These are phyloP conservation scores for Leishmania lainsoni DNA, from an alignment of 208 protist species.

Conservation along the genomic window DNA sequence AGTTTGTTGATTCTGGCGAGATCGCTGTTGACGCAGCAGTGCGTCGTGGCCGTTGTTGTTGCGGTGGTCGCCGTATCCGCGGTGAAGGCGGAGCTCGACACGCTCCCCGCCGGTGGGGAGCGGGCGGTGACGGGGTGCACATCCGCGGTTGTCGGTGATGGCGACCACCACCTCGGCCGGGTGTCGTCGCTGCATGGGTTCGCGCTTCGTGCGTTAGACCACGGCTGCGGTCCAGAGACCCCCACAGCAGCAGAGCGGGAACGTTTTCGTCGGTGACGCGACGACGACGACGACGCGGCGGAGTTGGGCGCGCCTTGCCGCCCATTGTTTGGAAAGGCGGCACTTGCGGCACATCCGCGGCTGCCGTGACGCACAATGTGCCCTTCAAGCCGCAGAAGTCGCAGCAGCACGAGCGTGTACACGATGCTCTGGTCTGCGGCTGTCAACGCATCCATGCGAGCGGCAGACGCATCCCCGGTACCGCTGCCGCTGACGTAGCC, in stretches of 20 bases:
- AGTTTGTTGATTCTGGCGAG: background rate
- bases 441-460: background rate
- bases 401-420: conserved; percentile 20
- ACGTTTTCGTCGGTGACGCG: background rate
- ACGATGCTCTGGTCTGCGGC: conserved; percentile 11
- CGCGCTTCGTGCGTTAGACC: background rate
- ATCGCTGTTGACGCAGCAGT: background rate
- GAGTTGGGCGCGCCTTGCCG: background rate
- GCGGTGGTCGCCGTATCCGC: conserved; percentile 4
- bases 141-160: background rate
- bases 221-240: background rate
- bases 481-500: conserved; percentile 8
- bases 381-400: conserved; percentile 7
- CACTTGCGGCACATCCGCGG: no score
- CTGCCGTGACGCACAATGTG: background rate
- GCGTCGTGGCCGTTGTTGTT: background rate
- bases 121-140: background rate
- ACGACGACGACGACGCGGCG: background rate
- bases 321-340: background rate
- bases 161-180: background rate
- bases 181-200: background rate
- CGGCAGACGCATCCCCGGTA: background rate
- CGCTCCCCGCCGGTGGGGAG: background rate
- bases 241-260: background rate
- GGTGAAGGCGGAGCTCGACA: conserved; percentile 15